A percentile compares a stretch with the other conserved stretches of the same genome.
These are phyloP conservation scores for Botrytis squamosa DNA, from an alignment of 2,329 filamentous ascomycete genomes.

Conservation along the genomic window DNA sequence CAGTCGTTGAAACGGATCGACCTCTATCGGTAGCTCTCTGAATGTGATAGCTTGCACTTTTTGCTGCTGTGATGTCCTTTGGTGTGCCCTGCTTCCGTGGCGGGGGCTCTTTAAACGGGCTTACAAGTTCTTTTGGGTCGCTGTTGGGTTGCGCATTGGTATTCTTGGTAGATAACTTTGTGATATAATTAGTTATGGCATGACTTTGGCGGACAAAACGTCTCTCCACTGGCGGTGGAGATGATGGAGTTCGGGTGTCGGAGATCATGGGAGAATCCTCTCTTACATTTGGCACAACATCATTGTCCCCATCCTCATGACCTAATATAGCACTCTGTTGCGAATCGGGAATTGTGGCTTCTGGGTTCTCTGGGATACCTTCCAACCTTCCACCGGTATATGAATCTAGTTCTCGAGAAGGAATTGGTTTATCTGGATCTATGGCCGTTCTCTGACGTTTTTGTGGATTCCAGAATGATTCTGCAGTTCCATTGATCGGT, in stretches of 20 bases:
- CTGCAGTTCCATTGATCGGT: constrained; percentile 23
- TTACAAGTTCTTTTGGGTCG: constrained; percentile 18
- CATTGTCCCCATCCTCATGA: constrained; percentile 20
- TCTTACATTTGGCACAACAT: constrained; percentile 31
- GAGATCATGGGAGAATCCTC: constrained; percentile 26
- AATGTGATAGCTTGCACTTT: constrained; percentile 34
- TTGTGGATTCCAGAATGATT: constrained; percentile 28
- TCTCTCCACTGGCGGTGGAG: constrained; percentile 25
- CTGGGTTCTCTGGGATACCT: constrained; percentile 16
- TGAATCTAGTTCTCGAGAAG: constrained; percentile 34
- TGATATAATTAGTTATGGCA: constrained; percentile 27
- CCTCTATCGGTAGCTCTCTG: constrained; percentile 32
- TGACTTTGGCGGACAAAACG: constrained; percentile 18
- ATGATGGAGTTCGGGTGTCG: constrained; percentile 28
- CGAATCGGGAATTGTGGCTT: constrained; percentile 32
- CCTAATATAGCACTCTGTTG: constrained; percentile 28
- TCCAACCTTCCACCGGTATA: constrained; percentile 7
- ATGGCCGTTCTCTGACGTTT: constrained; percentile 35
- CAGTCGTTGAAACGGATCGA: constrained; percentile 33
- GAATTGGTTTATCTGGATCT: constrained; percentile 37
- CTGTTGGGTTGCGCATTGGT: constrained; percentile 17
- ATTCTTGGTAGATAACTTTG: constrained; percentile 25
- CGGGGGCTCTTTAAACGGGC: constrained; percentile 23
- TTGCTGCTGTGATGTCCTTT: constrained; percentile 23
- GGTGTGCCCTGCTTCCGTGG: constrained; percentile 10